A percentile compares a stretch with the other conserved stretches of the same genome.
These are phyloP conservation scores for Aspergillus sclerotiicarbonarius DNA, from an alignment of 495 filamentous ascomycete genomes.

Conservation along the genomic window DNA sequence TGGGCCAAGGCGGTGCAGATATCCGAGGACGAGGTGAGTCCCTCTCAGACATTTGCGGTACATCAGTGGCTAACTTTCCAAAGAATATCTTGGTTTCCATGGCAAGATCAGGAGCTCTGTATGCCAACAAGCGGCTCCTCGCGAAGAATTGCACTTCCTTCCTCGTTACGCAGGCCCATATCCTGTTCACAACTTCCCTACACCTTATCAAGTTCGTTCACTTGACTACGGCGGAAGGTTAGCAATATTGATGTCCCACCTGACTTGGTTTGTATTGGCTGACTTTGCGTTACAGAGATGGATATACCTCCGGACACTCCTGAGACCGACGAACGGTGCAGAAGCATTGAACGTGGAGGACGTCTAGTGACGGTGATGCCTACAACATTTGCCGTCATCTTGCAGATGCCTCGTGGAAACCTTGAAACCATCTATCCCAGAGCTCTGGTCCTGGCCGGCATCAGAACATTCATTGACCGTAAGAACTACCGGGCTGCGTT, in stretches of 20 bases:
- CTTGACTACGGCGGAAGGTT: constrained; percentile 64
- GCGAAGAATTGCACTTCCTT: constrained; percentile 90
- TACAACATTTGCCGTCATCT: constrained; percentile 71
- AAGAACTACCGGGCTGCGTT: constrained; percentile 84
- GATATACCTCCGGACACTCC: constrained; percentile 85
- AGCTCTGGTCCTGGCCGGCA: constrained; percentile 86
- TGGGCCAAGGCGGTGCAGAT: constrained; percentile 41
- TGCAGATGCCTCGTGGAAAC: constrained; percentile 95
- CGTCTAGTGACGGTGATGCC: constrained; percentile 87
- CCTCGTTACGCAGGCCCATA: constrained; percentile 72
- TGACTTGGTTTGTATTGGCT: constrained; percentile 6
- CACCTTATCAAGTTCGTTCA: constrained; percentile 94
- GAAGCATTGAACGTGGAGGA: constrained; percentile 87
- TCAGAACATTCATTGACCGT: constrained; percentile 71
- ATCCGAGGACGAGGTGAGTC: constrained; percentile 39
- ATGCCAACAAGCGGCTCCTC: constrained; percentile 69
- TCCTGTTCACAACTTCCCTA: constrained; percentile 87
- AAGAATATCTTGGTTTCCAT: constrained; percentile 49
- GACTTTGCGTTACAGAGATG: constrained; percentile 51
- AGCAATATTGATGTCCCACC: constrained; percentile 12
- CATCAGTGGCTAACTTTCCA: constrained; percentile 17
- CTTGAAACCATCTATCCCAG: constrained; percentile 93
- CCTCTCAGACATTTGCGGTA: neutral
- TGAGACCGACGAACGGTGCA: constrained; percentile 86
- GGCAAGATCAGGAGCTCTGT: constrained; percentile 71